Conservation (phyloP, 2,329 filamentous ascomycete genomes). For the Elsinoe ampelina region DNA sequence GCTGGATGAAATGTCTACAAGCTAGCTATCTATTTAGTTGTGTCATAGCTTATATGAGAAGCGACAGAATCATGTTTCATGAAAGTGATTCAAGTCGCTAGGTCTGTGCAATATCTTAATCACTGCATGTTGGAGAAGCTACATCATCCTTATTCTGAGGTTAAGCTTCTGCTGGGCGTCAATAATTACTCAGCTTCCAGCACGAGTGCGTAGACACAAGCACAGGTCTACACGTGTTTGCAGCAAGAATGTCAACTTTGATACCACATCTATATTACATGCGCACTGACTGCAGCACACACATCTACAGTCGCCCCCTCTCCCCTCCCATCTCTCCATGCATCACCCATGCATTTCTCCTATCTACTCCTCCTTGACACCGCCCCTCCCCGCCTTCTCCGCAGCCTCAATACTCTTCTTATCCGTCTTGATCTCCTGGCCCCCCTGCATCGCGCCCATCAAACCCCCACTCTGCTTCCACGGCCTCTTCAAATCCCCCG, state of each 20-base stretch:
- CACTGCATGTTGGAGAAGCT: too few relatives aligned
- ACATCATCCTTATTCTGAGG: too few relatives aligned
- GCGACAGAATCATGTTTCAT: conserved; percentile 5
- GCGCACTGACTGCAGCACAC: neutral
- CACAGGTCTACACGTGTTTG: too few relatives aligned
- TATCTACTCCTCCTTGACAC: conserved; percentile 44
- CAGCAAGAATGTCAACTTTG: too few relatives aligned
- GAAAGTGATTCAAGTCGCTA: neutral
- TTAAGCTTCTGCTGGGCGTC: too few relatives aligned
- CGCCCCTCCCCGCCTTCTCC: conserved; percentile 41
- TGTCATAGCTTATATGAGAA: neutral
- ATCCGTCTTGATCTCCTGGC: conserved; percentile 73
- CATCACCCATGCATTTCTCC: neutral
- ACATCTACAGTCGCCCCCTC: neutral
- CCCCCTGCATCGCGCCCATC: conserved; percentile 63
- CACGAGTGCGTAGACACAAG: too few relatives aligned
- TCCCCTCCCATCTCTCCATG: neutral
- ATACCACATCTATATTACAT: neutral
- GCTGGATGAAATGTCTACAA: neutral
- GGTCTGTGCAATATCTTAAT: neutral
- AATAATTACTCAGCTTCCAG: too few relatives aligned
- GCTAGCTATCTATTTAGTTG: neutral
- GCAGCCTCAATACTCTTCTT: conserved; percentile 48
- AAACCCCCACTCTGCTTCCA: conserved; percentile 83
- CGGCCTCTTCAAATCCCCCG: conserved; percentile 84